Percentiles rank a stretch among this genome's conserved stretches.
Evolutionary conservation across 1,284 basidiomycete genomes (phyloP).

Genomic region (Pseudozyma hubeiensis): DNA sequence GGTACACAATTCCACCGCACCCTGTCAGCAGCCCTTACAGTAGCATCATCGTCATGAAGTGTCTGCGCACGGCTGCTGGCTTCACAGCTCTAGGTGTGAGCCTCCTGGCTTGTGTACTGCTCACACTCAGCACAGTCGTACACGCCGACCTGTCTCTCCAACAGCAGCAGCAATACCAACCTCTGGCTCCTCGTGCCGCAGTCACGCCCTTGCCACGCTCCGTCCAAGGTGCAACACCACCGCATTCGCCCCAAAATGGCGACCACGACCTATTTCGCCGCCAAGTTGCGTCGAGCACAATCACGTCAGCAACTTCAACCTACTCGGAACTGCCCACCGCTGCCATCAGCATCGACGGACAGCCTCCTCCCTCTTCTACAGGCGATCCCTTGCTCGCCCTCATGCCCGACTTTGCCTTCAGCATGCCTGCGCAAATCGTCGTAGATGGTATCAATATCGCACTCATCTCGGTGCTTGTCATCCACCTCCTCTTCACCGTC

Average conservation of each 20-base stretch:
- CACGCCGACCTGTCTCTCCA: background rate
- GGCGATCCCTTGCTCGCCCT: slow-evolving; percentile 52
- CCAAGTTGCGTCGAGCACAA: slow-evolving; percentile 9
- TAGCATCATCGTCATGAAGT: slow-evolving; percentile 13
- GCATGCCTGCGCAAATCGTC: slow-evolving; percentile 90
- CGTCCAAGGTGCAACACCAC: slow-evolving; percentile 2
- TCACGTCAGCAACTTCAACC: slow-evolving; percentile 15
- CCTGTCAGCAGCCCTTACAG: background rate
- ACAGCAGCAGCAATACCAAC: slow-evolving; percentile 1
- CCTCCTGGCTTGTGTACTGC: slow-evolving; percentile 17
- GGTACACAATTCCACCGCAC: slow-evolving; percentile 1
- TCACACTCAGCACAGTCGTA: slow-evolving; percentile 9
- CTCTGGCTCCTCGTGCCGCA: slow-evolving; percentile 8
- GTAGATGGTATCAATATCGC: slow-evolving; percentile 88
- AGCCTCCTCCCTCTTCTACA: slow-evolving; percentile 46
- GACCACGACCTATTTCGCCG: slow-evolving; percentile 11
- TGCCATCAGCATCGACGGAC: slow-evolving; percentile 47
- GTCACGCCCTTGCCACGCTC: slow-evolving; percentile 9
- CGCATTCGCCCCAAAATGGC: background rate
- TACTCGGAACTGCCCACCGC: slow-evolving; percentile 43
- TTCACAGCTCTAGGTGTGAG: slow-evolving; percentile 13
- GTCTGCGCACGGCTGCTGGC: background rate
- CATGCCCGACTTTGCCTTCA: slow-evolving; percentile 74
- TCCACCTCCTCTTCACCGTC: slow-evolving; percentile 92
- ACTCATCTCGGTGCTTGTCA: slow-evolving; percentile 85